Evolutionary conservation across 805 yeast genomes (phyloP).

Genomic region (Ogataea wickerhamii): DNA sequence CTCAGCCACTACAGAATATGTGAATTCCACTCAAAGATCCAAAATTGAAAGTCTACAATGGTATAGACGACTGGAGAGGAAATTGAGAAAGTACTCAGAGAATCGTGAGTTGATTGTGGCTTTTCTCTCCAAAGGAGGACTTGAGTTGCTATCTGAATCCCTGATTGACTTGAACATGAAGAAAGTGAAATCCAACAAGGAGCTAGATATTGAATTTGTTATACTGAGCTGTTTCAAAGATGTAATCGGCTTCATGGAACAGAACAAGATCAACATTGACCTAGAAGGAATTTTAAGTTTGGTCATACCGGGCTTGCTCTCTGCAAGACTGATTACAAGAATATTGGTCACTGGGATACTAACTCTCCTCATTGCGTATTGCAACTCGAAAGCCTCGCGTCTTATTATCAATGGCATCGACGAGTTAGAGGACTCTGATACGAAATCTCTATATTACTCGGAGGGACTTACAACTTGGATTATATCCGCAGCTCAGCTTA

Average conservation of each 20-base stretch:
- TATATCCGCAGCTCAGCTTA: not conserved
- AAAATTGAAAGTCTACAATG: too few relatives aligned
- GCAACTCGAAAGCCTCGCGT: conserved; percentile 15
- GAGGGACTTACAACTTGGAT: too few relatives aligned
- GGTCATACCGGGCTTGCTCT: conserved; percentile 66
- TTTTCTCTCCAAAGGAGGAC: conserved; percentile 81
- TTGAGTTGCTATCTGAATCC: conserved; percentile 65
- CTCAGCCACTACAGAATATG: too few relatives aligned
- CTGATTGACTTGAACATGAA: conserved; percentile 50
- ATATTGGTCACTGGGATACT: conserved; percentile 77
- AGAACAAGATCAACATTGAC: conserved; percentile 53
- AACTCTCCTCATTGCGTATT: conserved; percentile 39
- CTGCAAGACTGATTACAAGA: conserved; percentile 73
- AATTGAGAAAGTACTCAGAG: conserved; percentile 9
- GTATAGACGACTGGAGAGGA: conserved; percentile 31
- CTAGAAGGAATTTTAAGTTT: conserved; percentile 51
- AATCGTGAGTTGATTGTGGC: conserved; percentile 63
- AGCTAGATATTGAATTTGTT: conserved; percentile 65
- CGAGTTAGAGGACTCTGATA: too few relatives aligned
- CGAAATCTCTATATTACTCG: too few relatives aligned
- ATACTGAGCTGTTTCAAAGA: conserved; percentile 77
- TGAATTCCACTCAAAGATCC: too few relatives aligned
- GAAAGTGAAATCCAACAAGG: conserved; percentile 41
- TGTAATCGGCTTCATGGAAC: conserved; percentile 59
- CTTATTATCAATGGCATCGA: conserved; percentile 12